These are phyloP conservation scores for Penicillium sp. DNA, from an alignment of 2,329 filamentous ascomycete species.

Conservation along the genomic window DNA sequence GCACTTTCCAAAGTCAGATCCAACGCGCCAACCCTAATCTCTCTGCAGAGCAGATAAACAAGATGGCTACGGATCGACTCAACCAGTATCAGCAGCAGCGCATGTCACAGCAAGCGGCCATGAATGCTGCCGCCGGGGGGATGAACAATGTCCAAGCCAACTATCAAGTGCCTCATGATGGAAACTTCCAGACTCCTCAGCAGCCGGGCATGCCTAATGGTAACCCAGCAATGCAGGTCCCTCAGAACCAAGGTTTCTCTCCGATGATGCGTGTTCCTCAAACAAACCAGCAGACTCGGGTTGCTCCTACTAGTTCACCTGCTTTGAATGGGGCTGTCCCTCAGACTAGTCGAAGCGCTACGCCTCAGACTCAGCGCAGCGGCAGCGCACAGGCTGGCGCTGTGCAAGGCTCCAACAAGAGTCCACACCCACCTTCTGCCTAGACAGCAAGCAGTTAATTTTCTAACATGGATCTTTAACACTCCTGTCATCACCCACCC, in stretches of 20 bases:
- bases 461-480: background rate
- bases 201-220: slow-evolving; percentile 36
- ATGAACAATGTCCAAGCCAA: slow-evolving; percentile 42
- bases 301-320: slow-evolving; percentile 42
- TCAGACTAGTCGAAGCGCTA: slow-evolving; percentile 46
- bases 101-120: slow-evolving; percentile 51
- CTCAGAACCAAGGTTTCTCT: slow-evolving; percentile 52
- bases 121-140: slow-evolving; percentile 53
- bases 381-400: slow-evolving; percentile 43
- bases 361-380: slow-evolving; percentile 48
- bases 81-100: slow-evolving; percentile 48
- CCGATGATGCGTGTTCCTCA: slow-evolving; percentile 56
- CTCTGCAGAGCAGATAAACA: slow-evolving; percentile 54
- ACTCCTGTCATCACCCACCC: background rate
- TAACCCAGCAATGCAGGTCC: slow-evolving; percentile 42
- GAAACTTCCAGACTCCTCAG: slow-evolving; percentile 35
- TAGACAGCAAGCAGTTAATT: slow-evolving; percentile 40
- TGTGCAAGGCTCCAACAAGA: slow-evolving; percentile 40
- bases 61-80: slow-evolving; percentile 53
- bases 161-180: slow-evolving; percentile 41
- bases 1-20: slow-evolving; percentile 53
- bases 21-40: slow-evolving; percentile 53
- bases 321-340: slow-evolving; percentile 45
- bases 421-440: slow-evolving; percentile 43
- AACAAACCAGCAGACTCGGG: slow-evolving; percentile 42